Evolutionary conservation across 768 basidiomycete genomes (phyloP), one percentile per base, ranked within the genome.

Genomic region (Scleroderma citrinum): DNA sequence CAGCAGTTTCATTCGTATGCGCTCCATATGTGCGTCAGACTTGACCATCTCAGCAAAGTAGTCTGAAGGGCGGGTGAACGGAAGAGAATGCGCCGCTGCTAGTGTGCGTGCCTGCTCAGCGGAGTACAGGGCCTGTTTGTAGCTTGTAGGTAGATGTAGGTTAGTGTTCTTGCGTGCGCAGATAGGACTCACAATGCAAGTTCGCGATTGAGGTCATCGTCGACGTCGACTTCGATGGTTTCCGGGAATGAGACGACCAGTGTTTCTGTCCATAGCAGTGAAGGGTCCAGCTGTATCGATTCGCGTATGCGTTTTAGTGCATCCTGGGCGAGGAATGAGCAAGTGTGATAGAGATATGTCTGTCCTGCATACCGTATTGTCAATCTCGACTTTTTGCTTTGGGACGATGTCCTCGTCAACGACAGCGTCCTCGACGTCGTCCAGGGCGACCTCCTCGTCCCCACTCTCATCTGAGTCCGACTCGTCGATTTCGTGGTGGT

Each of bases 21-120:
- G 83, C 65, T 96, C 92, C 96, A 99, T 99, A 69, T 99, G 96
- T 7, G 87, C 74, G 59, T 99, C 96, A 29, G 84, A 85, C 69
- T 98, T 97, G 57, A 97, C 87, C 95, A 98, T 98, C 70, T 98
- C 95, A 20, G 95, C 95, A 56, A 95, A 98, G 66, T 93, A 98
- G 69, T 97, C 95, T 0, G 81, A 58, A 0, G 96, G 96, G 13
- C 95, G 86, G 10, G 89, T 87, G 70, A 96, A 98, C 0, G 93
- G 83, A 51, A 92, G 72, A 20, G 82, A 78, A 64, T 84, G 77
- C 58, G 88, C 84, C 12, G 76, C 69, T n/a, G 90, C 90, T n/a
- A 92, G 79, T 3, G 75, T 62, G 45, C 81, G 82, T 2, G 92
- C 92, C 23, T 76, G 68, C 47, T 84, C 79, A n/a, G 86, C 92